Conservation (phyloP, 805 yeast species). For the Metschnikowia matae region DNA sequence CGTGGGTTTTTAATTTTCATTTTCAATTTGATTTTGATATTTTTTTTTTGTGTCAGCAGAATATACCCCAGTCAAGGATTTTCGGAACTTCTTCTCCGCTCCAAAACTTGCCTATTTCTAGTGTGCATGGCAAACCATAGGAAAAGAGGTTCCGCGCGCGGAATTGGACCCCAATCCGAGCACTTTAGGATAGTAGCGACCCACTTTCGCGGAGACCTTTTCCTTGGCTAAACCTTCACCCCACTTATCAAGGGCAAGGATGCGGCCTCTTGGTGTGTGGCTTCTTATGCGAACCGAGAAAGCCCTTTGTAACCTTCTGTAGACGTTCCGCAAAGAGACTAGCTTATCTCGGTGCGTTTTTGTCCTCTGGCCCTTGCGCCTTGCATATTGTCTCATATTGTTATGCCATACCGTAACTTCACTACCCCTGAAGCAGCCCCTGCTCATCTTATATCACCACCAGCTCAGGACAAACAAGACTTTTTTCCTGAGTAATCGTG, state of each 20-base stretch:
- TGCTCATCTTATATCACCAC: neutral
- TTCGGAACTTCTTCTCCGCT: neutral
- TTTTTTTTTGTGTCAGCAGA: too few species aligned
- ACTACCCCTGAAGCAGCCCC: constrained; percentile 1
- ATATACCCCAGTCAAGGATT: too few species aligned
- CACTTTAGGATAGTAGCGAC: neutral
- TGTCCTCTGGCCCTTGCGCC: neutral
- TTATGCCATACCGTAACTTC: constrained; percentile 1
- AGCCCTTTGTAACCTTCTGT: neutral
- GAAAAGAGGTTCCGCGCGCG: neutral
- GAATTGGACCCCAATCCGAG: neutral
- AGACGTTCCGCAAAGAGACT: neutral
- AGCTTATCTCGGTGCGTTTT: neutral
- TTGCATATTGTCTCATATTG: constrained; percentile 3
- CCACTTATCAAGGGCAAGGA: neutral
- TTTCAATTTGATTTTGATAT: too few species aligned
- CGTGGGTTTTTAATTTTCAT: too few species aligned
- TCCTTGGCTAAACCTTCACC: neutral
- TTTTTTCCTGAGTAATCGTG: neutral
- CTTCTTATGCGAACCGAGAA: neutral
- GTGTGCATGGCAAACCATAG: neutral
- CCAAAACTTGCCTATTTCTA: neutral
- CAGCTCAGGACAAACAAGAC: neutral
- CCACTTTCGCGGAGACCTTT: neutral
- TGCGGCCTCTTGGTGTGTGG: neutral